Base-by-base conservation (phyloP, 2,329 filamentous ascomycete genomes). In the Aureobasidium namibiae region DNA sequence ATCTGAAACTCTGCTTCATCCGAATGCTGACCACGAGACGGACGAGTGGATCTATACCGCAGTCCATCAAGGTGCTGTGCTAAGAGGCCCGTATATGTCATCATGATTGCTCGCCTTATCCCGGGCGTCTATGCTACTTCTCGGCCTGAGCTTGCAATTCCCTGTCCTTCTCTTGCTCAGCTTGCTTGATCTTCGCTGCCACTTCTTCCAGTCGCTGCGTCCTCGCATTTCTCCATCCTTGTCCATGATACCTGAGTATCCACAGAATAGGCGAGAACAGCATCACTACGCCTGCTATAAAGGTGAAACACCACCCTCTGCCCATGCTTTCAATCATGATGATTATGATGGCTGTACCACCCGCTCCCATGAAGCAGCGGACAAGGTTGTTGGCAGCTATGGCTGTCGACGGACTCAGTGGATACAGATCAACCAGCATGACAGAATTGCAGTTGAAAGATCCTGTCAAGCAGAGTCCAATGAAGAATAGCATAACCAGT, bases 381-480 rank as follows among this genome's bases (percentile, higher is more conserved):
- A 66, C 65, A 2, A 71, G 59, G 58, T 71, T 71, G 49, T 69
- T 70, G 5, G 68, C 73, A 1, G 74, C 74, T 2, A 73, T 75
- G 0, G 73, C 74, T 18, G 74, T 74, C 16, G 72, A 69, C 1
- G 75, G 72, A 18, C 69, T 65, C 18, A 70, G 63, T 26, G 72
- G 71, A 45, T 75, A 74, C 10, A 77, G 58, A 61, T 78, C 75
- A 11, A 77, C 69, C 2, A 78, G 64, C 59, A 76, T 67, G 34
- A 74, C 71, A 53, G 68, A 73, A 63, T 76, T 72, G 0, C 69
- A 68, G n/a, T 72, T 73, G 67, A 88, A 88, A 0, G 81, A 79
- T 1, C 82, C 84, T 3, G 84, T 85, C 13, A 83, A 73, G 5
- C 78, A 78, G 1, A 74, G 73, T 2, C 82, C 74, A 1, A 83